Conservation (phyloP, 192 early-diverging fungal genomes). For the Lunasporangiospora selenospora region DNA sequence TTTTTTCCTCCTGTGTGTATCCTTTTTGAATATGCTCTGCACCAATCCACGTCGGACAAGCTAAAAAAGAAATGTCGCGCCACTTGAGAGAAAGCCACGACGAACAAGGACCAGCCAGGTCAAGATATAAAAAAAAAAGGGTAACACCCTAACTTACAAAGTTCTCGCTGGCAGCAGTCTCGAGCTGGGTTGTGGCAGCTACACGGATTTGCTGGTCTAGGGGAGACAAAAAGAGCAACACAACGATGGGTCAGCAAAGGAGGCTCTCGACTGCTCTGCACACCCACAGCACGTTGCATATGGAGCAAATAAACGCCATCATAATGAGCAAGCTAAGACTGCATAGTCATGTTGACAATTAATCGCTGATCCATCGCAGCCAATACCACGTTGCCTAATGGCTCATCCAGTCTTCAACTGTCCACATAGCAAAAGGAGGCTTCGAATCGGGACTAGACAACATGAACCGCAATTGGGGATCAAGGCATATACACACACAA, state of each 20-base stretch:
- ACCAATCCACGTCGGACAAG: slow-evolving; percentile 10
- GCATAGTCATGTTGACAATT: neutral
- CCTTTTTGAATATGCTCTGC: too few species aligned
- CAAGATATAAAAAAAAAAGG: too few species aligned
- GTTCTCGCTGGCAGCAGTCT: slow-evolving; percentile 75
- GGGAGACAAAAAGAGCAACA: neutral
- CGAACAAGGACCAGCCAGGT: too few species aligned
- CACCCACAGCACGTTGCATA: too few species aligned
- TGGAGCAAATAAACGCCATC: neutral
- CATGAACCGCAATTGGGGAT: too few species aligned
- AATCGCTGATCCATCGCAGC: neutral
- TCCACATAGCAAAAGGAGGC: too few species aligned
- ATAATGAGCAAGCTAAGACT: neutral
- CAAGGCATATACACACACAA: too few species aligned
- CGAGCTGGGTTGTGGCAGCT: slow-evolving; percentile 79
- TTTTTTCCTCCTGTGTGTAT: too few species aligned
- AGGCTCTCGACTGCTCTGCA: too few species aligned
- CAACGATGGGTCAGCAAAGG: neutral
- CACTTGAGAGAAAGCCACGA: slow-evolving; percentile 1
- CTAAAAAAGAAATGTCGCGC: neutral
- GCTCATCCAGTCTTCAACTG: too few species aligned
- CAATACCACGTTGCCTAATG: neutral
- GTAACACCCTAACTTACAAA: too few species aligned
- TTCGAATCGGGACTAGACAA: too few species aligned
- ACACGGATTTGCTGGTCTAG: slow-evolving; percentile 80